A percentile compares a stretch with the other conserved stretches of the same genome.
phyloP scores from a whole-genome alignment of 2,329 filamentous ascomycete genomes.

The Lasiodiplodia sp. region DNA sequence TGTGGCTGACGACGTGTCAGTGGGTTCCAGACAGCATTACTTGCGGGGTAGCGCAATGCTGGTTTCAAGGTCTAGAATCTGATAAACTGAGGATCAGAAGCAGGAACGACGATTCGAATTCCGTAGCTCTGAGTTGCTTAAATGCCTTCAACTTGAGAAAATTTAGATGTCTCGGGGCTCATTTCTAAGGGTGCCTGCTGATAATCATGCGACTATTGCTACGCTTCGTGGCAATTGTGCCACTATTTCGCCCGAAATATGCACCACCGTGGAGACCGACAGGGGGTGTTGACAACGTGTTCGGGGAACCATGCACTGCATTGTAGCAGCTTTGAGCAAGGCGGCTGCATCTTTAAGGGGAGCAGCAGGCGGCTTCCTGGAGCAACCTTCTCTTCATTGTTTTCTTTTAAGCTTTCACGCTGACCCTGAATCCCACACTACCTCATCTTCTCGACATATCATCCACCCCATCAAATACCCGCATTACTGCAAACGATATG shows the following conservation, averaged over 20 bases:
- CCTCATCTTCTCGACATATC: background rate
- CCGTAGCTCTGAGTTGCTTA: background rate
- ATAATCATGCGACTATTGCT: background rate
- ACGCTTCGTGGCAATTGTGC: background rate
- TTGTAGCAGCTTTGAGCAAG: background rate
- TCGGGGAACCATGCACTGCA: background rate
- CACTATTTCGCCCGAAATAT: background rate
- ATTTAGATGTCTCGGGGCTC: background rate
- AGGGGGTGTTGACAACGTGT: background rate
- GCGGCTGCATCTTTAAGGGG: background rate
- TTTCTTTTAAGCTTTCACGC: background rate
- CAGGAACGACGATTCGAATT: background rate
- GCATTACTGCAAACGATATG: too few relatives aligned
- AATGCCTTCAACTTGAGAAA: background rate
- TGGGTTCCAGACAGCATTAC: background rate
- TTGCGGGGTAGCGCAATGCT: background rate
- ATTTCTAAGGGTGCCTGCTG: background rate
- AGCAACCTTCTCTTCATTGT: background rate
- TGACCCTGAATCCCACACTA: background rate
- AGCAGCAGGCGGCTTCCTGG: background rate
- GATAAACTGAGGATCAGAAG: background rate
- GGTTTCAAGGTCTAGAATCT: background rate
- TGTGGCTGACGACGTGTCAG: background rate
- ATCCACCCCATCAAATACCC: background rate
- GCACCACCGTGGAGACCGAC: background rate